These are phyloP conservation scores for Tolypocladium tropicale DNA, from an alignment of 2,329 filamentous ascomycete species.

Conservation along the genomic window DNA sequence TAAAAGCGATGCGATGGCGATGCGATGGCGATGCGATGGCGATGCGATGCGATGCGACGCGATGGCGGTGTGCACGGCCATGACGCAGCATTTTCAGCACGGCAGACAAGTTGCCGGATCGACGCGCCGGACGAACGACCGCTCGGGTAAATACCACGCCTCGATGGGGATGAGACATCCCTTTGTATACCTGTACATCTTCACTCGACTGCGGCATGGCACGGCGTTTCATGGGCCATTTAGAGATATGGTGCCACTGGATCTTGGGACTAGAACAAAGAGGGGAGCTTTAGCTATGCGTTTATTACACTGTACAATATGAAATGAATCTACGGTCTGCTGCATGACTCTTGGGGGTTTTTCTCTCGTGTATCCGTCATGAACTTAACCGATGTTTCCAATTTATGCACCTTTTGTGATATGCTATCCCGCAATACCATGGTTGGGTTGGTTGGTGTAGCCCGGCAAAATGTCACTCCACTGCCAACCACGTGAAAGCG, in stretches of 20 bases:
- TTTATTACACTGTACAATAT: slow-evolving; percentile 9
- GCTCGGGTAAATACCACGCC: not conserved
- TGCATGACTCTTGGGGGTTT: no score
- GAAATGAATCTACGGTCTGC: not conserved
- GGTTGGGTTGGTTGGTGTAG: no score
- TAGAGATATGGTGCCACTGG: slow-evolving; percentile 17
- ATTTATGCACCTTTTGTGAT: no score
- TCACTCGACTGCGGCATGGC: slow-evolving; percentile 45
- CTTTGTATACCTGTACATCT: slow-evolving; percentile 35
- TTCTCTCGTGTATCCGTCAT: not conserved
- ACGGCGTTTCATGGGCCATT: slow-evolving; percentile 32
- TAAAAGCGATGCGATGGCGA: not conserved
- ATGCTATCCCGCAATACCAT: no score
- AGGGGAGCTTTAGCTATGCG: slow-evolving; percentile 2
- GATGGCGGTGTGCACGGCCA: not conserved
- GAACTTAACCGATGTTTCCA: not conserved
- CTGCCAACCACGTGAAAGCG: no score
- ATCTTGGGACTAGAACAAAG: slow-evolving; percentile 12
- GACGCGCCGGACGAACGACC: not conserved
- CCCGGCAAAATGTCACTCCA: no score
- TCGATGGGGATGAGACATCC: slow-evolving; percentile 7
- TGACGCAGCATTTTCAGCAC: not conserved
- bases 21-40: not conserved
- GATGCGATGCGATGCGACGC: not conserved
- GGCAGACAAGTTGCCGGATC: not conserved